phyloP scores from a whole-genome alignment of 495 filamentous ascomycete genomes.

The Penicillium soppii region DNA sequence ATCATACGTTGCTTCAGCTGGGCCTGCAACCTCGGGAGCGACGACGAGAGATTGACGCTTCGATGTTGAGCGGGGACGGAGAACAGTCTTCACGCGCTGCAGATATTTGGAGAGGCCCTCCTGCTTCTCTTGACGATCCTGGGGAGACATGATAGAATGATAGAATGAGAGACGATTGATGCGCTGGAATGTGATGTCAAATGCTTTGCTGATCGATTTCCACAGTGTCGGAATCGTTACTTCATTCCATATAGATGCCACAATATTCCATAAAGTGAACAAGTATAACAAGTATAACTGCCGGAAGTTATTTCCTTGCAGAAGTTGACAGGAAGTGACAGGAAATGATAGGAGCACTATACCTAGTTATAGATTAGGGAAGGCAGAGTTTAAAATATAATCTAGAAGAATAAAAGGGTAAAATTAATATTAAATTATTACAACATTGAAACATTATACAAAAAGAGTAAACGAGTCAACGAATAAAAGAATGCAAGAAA shows the following conservation, averaged over 20 bases:
- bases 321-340: background rate
- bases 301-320: slow-evolving; percentile 1
- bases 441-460: too few relatives aligned
- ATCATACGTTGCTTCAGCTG: slow-evolving; percentile 31
- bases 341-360: too few relatives aligned
- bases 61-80: slow-evolving; percentile 51
- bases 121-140: slow-evolving; percentile 50
- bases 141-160: slow-evolving; percentile 37
- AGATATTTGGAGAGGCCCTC: slow-evolving; percentile 63
- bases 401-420: too few relatives aligned
- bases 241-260: slow-evolving; percentile 17
- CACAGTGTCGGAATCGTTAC: background rate
- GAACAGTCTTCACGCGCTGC: slow-evolving; percentile 61
- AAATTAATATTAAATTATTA: too few relatives aligned
- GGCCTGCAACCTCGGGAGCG: slow-evolving; percentile 5
- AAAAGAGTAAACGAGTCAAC: too few relatives aligned
- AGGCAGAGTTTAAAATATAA: background rate
- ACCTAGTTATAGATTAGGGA: background rate
- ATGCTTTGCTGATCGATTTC: slow-evolving; percentile 16
- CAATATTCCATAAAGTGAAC: too few relatives aligned
- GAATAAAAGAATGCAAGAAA: too few relatives aligned
- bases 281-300: background rate
- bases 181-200: slow-evolving; percentile 16
- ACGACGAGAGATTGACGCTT: slow-evolving; percentile 36
- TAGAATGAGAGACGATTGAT: background rate